These are phyloP conservation scores for Puya raimondii DNA, from an alignment of 176 grass and related monocot species.

Conservation along the genomic window DNA sequence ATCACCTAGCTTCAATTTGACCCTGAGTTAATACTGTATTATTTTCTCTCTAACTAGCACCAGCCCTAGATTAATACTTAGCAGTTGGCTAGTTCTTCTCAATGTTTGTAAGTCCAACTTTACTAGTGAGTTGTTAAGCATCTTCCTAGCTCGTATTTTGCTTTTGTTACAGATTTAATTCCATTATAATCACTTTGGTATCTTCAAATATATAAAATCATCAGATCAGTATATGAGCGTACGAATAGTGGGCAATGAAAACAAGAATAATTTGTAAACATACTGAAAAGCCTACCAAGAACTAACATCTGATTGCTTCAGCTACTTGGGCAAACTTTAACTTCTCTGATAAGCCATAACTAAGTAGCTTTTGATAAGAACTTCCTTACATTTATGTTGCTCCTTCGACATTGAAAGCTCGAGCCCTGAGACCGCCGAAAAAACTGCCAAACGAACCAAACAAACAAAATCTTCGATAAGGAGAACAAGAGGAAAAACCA, in stretches of 20 bases:
- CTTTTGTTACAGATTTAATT: background rate
- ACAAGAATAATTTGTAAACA: too few species aligned
- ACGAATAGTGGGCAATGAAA: too few species aligned
- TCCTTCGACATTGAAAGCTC: conserved; percentile 86
- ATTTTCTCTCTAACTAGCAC: background rate
- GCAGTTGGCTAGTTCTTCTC: background rate
- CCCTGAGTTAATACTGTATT: background rate
- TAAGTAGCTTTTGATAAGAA: background rate
- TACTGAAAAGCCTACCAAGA: too few species aligned
- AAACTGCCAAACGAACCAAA: conserved; percentile 49
- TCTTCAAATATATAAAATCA: too few species aligned
- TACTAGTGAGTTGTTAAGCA: background rate
- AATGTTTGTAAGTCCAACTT: background rate
- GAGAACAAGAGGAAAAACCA: background rate
- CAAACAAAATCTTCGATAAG: conserved; percentile 8
- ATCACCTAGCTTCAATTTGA: background rate
- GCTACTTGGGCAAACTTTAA: too few species aligned
- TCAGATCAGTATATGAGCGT: too few species aligned
- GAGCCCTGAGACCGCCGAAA: conserved; percentile 90
- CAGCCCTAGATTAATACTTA: background rate
- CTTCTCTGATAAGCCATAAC: too few species aligned
- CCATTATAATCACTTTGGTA: too few species aligned
- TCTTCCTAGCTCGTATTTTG: background rate
- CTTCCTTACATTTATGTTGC: conserved; percentile 94
- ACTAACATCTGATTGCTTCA: too few species aligned